Evolutionary conservation across 208 protist species (phyloP).

Genomic region (Wallacemonas sp.): DNA sequence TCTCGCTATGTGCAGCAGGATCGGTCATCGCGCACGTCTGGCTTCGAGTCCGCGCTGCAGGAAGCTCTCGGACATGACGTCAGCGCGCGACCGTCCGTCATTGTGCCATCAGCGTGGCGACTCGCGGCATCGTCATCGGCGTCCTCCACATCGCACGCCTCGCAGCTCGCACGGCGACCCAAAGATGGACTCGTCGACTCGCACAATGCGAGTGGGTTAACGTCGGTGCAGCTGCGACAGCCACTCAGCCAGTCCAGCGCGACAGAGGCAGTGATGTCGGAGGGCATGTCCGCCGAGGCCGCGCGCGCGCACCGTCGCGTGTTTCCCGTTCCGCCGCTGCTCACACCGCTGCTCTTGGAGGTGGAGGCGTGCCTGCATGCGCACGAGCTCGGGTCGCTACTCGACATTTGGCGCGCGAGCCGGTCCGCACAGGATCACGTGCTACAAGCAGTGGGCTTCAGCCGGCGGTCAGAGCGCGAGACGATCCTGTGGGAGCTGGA

Average conservation of each 20-base stretch:
- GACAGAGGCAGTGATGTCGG: not conserved
- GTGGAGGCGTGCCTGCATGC: conserved; percentile 31
- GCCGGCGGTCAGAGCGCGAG: conserved; percentile 18
- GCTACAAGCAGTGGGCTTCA: conserved; percentile 30
- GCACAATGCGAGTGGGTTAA: no score
- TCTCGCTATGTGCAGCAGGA: not conserved
- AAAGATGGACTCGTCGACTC: not conserved
- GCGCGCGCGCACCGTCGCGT: not conserved
- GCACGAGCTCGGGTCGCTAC: conserved; percentile 17
- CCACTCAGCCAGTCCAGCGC: not conserved
- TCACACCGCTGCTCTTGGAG: conserved; percentile 39
- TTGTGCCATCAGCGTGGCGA: not conserved
- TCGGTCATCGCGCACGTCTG: not conserved
- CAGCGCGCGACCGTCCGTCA: not conserved
- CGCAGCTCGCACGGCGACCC: not conserved
- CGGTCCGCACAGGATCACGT: conserved; percentile 14
- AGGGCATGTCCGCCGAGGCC: not conserved
- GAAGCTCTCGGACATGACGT: not conserved
- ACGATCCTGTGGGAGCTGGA: conserved; percentile 43
- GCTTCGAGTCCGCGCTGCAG: not conserved
- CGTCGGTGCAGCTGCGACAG: no score
- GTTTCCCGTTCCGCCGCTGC: conserved; percentile 25
- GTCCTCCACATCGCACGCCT: not conserved
- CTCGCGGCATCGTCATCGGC: not conserved
- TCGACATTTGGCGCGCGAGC: conserved; percentile 34